Percentiles rank a stretch among this genome's conserved stretches.
phyloP scores from a whole-genome alignment of 768 basidiomycete species.

The Zangia roseola region DNA sequence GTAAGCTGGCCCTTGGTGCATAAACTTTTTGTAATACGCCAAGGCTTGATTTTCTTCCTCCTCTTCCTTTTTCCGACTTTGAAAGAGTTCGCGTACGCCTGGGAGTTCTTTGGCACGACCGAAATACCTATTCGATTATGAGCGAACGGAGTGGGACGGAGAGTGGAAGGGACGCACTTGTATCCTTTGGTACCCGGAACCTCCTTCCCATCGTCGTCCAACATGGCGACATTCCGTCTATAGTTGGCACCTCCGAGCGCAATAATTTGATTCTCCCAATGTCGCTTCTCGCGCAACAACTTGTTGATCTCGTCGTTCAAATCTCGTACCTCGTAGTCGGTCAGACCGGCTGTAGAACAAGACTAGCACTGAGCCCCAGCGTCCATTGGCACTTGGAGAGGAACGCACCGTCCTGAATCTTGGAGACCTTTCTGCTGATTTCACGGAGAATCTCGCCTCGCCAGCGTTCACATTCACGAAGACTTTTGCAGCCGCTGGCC shows the following conservation, averaged over 20 bases:
- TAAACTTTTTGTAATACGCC: constrained; percentile 83
- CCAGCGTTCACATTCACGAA: constrained; percentile 94
- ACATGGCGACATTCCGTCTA: constrained; percentile 87
- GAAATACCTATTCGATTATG: constrained; percentile 67
- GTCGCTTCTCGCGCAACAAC: constrained; percentile 89
- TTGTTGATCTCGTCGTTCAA: constrained; percentile 98
- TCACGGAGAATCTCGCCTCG: constrained; percentile 93
- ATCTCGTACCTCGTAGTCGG: constrained; percentile 95
- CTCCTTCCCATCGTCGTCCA: constrained; percentile 93
- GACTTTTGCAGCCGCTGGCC: constrained; percentile 88
- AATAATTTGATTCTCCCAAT: constrained; percentile 99
- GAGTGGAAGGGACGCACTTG: constrained; percentile 59
- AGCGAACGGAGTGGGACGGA: background rate
- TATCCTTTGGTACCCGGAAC: constrained; percentile 97
- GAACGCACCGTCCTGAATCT: constrained; percentile 93
- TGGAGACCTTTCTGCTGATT: constrained; percentile 94
- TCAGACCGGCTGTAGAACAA: constrained; percentile 67
- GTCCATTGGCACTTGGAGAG: too few relatives aligned
- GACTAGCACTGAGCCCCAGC: too few relatives aligned
- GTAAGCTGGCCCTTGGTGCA: constrained; percentile 83
- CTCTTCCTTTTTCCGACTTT: constrained; percentile 80
- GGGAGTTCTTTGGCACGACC: constrained; percentile 95
- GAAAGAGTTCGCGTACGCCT: constrained; percentile 93
- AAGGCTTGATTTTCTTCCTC: constrained; percentile 83
- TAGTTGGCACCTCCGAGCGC: constrained; percentile 95